phyloP scores from a whole-genome alignment of 2,329 filamentous ascomycete species.

The Paraphaeosphaeria sporulosa region DNA sequence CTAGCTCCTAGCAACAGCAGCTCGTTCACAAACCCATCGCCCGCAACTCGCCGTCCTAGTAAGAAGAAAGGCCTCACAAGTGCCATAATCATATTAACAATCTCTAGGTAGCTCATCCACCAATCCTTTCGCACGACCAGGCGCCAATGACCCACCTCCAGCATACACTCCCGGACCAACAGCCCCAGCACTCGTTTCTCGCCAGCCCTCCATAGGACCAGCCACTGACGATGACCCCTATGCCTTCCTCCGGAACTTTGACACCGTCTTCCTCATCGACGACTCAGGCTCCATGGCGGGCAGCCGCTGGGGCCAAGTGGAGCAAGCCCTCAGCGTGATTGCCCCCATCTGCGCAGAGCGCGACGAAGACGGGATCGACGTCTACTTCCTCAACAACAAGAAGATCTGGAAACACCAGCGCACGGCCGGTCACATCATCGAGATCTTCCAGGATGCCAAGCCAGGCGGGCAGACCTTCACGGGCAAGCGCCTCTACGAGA shows the following conservation, averaged over 20 bases:
- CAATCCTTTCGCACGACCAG: conserved; percentile 35
- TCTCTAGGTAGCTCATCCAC: conserved; percentile 35
- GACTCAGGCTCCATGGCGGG: conserved; percentile 89
- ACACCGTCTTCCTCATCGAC: conserved; percentile 90
- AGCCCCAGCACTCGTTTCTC: conserved; percentile 8
- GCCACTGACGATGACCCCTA: conserved; percentile 69
- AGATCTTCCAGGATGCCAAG: conserved; percentile 73
- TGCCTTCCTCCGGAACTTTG: conserved; percentile 78
- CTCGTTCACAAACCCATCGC: conserved; percentile 31
- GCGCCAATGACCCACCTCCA: conserved; percentile 50
- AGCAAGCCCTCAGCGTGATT: conserved; percentile 73
- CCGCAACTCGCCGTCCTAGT: conserved; percentile 51
- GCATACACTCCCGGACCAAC: conserved; percentile 45
- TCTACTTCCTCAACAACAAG: conserved; percentile 85
- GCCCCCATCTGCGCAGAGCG: conserved; percentile 81
- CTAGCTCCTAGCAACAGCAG: conserved; percentile 28
- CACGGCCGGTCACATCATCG: conserved; percentile 63
- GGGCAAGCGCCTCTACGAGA: conserved; percentile 72
- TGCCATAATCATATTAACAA: conserved; percentile 16
- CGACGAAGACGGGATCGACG: conserved; percentile 85
- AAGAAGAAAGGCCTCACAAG: conserved; percentile 18
- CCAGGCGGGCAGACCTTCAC: conserved; percentile 78
- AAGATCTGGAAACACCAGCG: conserved; percentile 72
- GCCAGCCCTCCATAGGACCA: conserved; percentile 11
- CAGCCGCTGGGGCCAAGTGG: conserved; percentile 77